Conservation (phyloP, 2,329 filamentous ascomycete species). For the Colletotrichum falcatum region DNA sequence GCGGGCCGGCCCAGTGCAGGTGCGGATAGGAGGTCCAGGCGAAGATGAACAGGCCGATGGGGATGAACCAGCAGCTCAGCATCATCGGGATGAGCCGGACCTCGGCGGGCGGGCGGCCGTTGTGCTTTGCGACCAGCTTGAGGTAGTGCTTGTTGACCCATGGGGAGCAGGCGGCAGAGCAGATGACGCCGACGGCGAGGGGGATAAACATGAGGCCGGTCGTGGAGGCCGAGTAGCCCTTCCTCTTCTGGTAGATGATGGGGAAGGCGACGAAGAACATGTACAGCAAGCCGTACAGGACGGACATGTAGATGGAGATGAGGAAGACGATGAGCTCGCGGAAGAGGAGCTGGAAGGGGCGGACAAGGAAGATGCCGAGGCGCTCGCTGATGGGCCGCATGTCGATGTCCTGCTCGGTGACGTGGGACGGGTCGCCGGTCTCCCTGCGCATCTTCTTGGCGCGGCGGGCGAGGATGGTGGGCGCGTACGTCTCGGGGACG, state of each 20-base stretch:
- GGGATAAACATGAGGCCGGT: slow-evolving; percentile 92
- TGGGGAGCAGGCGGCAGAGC: slow-evolving; percentile 75
- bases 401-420: slow-evolving; percentile 86
- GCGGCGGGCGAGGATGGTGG: slow-evolving; percentile 77
- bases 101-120: slow-evolving; percentile 82
- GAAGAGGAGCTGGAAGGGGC: slow-evolving; percentile 89
- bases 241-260: slow-evolving; percentile 81
- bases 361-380: slow-evolving; percentile 79
- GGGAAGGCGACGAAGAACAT: slow-evolving; percentile 82
- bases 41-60: slow-evolving; percentile 69
- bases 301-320: slow-evolving; percentile 86
- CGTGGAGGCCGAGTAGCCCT: slow-evolving; percentile 78
- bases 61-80: slow-evolving; percentile 78
- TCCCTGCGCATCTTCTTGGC: slow-evolving; percentile 78
- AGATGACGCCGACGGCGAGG: slow-evolving; percentile 79
- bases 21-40: slow-evolving; percentile 72
- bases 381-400: slow-evolving; percentile 75
- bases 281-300: slow-evolving; percentile 80
- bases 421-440: slow-evolving; percentile 74
- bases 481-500: slow-evolving; percentile 90
- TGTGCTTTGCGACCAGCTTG: slow-evolving; percentile 68
- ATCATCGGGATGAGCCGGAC: slow-evolving; percentile 86
- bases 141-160: slow-evolving; percentile 87
- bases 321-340: slow-evolving; percentile 87
- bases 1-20: slow-evolving; percentile 77